These are phyloP conservation scores for Gaultheria prostrata DNA, from an alignment of 148 eudicot genomes.

Conservation along the genomic window DNA sequence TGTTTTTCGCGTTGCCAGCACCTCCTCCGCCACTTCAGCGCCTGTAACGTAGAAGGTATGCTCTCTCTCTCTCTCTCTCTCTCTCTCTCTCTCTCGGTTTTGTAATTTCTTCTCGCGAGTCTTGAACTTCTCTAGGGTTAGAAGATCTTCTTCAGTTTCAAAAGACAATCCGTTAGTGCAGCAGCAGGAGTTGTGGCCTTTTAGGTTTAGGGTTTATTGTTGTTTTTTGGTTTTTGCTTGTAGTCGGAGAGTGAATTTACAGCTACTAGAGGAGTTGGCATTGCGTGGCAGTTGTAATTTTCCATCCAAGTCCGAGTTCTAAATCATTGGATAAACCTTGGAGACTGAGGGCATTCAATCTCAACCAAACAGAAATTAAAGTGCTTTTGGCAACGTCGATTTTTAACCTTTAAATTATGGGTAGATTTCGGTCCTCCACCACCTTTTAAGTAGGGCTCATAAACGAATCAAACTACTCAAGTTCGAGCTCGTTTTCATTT, in stretches of 20 bases:
- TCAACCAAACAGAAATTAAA: neutral
- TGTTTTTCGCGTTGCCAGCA: neutral
- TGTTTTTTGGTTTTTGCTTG: neutral
- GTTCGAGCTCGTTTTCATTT: too few relatives aligned
- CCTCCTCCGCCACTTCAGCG: neutral
- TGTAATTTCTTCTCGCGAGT: neutral
- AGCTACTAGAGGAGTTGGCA: neutral
- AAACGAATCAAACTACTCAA: too few relatives aligned
- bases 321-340: too few relatives aligned
- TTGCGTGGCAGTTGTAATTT: neutral
- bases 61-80: conserved; percentile 2
- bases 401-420: neutral
- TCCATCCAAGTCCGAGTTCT: neutral
- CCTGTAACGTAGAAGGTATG: neutral
- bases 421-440: neutral
- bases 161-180: neutral
- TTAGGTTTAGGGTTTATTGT: neutral
- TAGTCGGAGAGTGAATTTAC: neutral
- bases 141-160: neutral
- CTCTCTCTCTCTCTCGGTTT: neutral
- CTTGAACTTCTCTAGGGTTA: neutral
- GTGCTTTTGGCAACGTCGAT: neutral
- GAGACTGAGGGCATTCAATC: neutral
- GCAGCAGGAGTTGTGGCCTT: neutral
- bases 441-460: neutral